Conservation (phyloP, 169 alveolate genomes). For the Theileria parva region DNA sequence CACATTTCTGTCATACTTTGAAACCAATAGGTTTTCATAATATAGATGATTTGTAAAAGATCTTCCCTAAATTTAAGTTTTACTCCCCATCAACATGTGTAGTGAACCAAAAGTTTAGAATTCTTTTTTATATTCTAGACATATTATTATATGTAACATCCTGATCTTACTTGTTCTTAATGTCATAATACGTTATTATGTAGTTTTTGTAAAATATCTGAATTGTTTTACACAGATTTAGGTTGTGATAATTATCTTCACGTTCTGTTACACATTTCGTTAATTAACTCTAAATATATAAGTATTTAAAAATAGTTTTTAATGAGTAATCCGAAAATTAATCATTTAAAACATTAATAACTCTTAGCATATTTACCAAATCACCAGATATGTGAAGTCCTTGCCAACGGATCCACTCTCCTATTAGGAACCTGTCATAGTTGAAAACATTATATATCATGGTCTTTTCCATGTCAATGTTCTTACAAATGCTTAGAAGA, state of each 20-base stretch:
- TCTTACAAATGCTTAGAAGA: slow-evolving; percentile 9
- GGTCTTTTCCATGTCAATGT: slow-evolving; percentile 7
- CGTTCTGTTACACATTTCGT: neutral
- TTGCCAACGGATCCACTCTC: slow-evolving; percentile 45
- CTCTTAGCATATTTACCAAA: slow-evolving; percentile 6
- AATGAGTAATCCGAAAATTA: neutral
- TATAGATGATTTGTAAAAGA: neutral
- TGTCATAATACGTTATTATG: neutral
- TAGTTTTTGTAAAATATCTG: neutral
- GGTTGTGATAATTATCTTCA: neutral
- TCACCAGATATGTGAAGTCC: slow-evolving; percentile 26
- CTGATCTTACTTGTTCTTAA: neutral
- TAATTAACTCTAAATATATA: neutral
- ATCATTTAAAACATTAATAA: slow-evolving; percentile 1
- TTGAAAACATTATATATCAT: slow-evolving; percentile 13
- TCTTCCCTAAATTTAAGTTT: neutral
- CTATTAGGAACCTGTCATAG: slow-evolving; percentile 15
- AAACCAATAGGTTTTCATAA: neutral
- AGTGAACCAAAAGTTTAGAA: neutral
- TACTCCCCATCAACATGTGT: neutral
- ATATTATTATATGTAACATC: neutral
- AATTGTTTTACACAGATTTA: neutral
- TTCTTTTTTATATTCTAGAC: neutral
- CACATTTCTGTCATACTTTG: neutral
- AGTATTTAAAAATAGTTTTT: no score